A percentile compares a stretch with the other conserved stretches of the same genome.
phyloP scores from a whole-genome alignment of 176 grass and related monocot species.

The Leersia perrieri region DNA sequence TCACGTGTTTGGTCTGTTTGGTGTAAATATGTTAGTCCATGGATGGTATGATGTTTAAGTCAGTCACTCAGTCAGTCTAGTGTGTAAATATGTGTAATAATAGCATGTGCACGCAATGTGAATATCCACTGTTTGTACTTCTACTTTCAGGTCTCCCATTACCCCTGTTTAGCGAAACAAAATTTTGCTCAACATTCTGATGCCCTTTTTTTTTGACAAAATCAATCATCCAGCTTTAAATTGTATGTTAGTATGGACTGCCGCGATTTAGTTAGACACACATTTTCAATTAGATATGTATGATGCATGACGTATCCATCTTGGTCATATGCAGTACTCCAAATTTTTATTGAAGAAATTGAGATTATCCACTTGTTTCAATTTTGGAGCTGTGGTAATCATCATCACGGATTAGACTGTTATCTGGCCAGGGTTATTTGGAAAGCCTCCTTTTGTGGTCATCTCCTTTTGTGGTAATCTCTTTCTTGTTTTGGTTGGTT shows the following conservation, averaged over 20 bases:
- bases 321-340: not conserved
- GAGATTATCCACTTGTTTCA: not conserved
- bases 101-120: not conserved
- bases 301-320: too few species aligned
- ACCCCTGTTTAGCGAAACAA: not conserved
- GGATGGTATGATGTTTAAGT: too few species aligned
- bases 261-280: not conserved
- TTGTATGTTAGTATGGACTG: not conserved
- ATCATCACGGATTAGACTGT: not conserved
- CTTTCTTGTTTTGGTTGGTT: not conserved
- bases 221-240: not conserved
- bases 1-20: slow-evolving; percentile 1
- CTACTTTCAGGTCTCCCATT: too few species aligned
- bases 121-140: not conserved
- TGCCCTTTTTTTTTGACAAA: too few species aligned
- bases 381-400: not conserved
- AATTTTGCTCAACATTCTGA: not conserved
- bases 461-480: not conserved
- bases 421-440: not conserved
- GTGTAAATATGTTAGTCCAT: slow-evolving; percentile 31
- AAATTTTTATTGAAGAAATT: not conserved
- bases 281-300: too few species aligned
- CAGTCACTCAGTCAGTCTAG: too few species aligned
- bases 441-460: not conserved
- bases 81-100: slow-evolving; percentile 9